Conservation (phyloP, 2,329 filamentous ascomycete genomes). For the Diaporthe capsici region DNA sequence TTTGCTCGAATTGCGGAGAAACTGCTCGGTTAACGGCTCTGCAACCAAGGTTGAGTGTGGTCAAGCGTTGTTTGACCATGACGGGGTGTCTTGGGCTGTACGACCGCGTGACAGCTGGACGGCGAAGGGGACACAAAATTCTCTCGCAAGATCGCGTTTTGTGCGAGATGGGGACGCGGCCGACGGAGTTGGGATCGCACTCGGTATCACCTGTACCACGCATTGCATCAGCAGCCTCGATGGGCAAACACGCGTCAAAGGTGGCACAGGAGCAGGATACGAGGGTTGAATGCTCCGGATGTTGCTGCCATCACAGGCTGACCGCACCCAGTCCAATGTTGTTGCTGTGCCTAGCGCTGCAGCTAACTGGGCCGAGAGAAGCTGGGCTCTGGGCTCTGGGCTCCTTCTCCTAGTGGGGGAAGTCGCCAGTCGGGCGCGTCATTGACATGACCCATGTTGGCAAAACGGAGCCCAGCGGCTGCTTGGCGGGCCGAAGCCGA, state of each 20-base stretch:
- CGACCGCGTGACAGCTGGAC: neutral
- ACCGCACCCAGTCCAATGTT: neutral
- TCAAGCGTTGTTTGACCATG: neutral
- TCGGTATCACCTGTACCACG: neutral
- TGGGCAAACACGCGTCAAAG: slow-evolving; percentile 4
- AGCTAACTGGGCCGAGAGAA: neutral
- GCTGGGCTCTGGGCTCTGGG: neutral
- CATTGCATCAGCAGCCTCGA: slow-evolving; percentile 4
- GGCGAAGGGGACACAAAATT: neutral
- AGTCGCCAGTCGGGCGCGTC: slow-evolving; percentile 24
- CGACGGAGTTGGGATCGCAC: neutral
- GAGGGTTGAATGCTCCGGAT: neutral
- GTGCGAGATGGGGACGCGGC: neutral
- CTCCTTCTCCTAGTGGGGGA: neutral
- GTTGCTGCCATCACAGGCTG: neutral
- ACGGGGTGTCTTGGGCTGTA: neutral
- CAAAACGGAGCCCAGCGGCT: neutral
- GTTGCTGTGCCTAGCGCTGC: slow-evolving; percentile 8
- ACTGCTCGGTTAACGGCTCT: neutral
- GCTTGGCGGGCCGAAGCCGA: slow-evolving; percentile 31
- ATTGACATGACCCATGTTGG: slow-evolving; percentile 10
- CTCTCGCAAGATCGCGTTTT: neutral
- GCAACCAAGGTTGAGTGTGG: neutral
- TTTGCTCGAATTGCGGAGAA: neutral
- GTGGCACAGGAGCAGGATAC: neutral